Evolutionary conservation across 139 green algal species (phyloP).

Genomic region (Spirogloea muscicola): DNA sequence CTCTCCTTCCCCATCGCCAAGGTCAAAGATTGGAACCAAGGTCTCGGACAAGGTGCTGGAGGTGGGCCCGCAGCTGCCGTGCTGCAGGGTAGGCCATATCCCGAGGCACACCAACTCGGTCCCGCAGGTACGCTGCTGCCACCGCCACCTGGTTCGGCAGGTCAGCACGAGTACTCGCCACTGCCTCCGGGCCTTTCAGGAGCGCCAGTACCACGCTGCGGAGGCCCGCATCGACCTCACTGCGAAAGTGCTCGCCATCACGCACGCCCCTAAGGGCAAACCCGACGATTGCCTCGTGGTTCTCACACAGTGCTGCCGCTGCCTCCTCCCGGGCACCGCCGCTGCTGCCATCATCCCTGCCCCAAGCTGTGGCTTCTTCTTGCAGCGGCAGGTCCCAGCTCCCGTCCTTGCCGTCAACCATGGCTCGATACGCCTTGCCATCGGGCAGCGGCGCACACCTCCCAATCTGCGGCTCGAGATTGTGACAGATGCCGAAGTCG

Average conservation of each 20-base stretch:
- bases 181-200: slow-evolving; percentile 11
- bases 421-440: slow-evolving; percentile 7
- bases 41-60: slow-evolving; percentile 33
- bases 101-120: slow-evolving; percentile 50
- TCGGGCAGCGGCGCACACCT: slow-evolving; percentile 20
- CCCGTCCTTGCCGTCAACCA: slow-evolving; percentile 68
- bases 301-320: slow-evolving; percentile 48
- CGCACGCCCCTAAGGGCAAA: slow-evolving; percentile 77
- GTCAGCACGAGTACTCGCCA: neutral
- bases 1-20: too few species aligned
- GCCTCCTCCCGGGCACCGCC: slow-evolving; percentile 11
- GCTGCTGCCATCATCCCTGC: slow-evolving; percentile 1
- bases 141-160: slow-evolving; percentile 19
- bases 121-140: slow-evolving; percentile 31
- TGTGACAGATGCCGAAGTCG: slow-evolving; percentile 87
- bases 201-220: slow-evolving; percentile 63
- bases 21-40: neutral
- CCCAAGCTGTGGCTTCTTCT: slow-evolving; percentile 44
- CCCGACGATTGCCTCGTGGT: slow-evolving; percentile 66
- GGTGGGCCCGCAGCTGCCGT: slow-evolving; percentile 47
- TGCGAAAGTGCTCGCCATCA: neutral
- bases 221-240: slow-evolving; percentile 53
- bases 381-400: slow-evolving; percentile 76
- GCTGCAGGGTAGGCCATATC: slow-evolving; percentile 53
- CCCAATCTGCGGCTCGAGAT: slow-evolving; percentile 92